Conservation (phyloP, 164 flowering plant species). For the Tinospora cordifolia region DNA sequence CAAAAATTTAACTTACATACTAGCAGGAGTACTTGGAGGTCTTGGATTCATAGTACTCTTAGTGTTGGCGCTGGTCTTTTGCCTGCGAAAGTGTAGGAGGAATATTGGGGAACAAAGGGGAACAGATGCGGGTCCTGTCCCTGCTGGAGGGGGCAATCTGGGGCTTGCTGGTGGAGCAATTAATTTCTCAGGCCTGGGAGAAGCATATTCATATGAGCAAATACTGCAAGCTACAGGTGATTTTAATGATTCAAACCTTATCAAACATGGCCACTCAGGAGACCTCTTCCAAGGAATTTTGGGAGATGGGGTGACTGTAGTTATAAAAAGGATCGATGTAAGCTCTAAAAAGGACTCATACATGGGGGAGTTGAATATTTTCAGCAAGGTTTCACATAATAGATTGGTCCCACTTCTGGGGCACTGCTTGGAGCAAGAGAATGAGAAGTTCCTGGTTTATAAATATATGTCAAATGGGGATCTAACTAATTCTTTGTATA, state of each 20-base stretch:
- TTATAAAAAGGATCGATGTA: conserved; percentile 63
- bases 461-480: conserved; percentile 87
- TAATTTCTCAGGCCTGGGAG: conserved; percentile 56
- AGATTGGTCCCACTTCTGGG: conserved; percentile 85
- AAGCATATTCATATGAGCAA: conserved; percentile 65
- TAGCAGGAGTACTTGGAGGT: conserved; percentile 74
- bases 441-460: conserved; percentile 73
- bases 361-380: conserved; percentile 61
- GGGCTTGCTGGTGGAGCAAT: conserved; percentile 36
- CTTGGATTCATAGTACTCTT: conserved; percentile 44
- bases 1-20: conserved; percentile 30
- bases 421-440: conserved; percentile 76
- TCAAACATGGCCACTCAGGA: conserved; percentile 87
- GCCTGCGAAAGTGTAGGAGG: conserved; percentile 30
- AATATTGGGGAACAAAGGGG: conserved; percentile 41
- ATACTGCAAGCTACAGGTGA: conserved; percentile 60
- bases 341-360: conserved; percentile 47
- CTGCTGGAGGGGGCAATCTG: conserved; percentile 27
- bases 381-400: conserved; percentile 58
- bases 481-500: conserved; percentile 63
- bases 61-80: conserved; percentile 27
- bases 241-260: conserved; percentile 62
- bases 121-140: conserved; percentile 39
- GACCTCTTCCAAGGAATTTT: conserved; percentile 68
- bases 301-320: conserved; percentile 56